A percentile compares a stretch with the other conserved stretches of the same genome.
Evolutionary conservation across 768 basidiomycete species (phyloP).

Genomic region (Hysterangium stoloniferum): DNA sequence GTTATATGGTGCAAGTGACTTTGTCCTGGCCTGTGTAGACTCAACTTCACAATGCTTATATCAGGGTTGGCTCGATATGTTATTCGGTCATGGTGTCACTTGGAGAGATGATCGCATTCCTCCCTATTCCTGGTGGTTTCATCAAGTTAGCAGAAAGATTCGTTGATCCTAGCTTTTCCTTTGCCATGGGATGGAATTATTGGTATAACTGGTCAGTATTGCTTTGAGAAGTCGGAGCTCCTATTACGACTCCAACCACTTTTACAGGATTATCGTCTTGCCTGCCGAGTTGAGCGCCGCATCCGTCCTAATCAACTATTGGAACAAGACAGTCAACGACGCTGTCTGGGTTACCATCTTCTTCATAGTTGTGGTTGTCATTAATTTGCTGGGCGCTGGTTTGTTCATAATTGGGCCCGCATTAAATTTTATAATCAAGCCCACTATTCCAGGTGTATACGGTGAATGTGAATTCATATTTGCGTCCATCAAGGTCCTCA

Average conservation of each 20-base stretch:
- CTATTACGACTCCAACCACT: conserved; percentile 9
- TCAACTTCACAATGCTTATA: not conserved
- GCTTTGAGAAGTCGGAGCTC: not conserved
- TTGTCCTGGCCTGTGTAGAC: conserved; percentile 8
- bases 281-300: conserved; percentile 75
- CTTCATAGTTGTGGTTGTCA: conserved; percentile 25
- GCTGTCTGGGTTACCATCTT: conserved; percentile 25
- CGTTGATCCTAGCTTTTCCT: conserved; percentile 67
- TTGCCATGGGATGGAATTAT: conserved; percentile 41
- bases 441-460: conserved; percentile 21
- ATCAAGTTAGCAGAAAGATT: conserved; percentile 79
- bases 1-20: conserved; percentile 36
- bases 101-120: conserved; percentile 69
- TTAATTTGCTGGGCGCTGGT: conserved; percentile 31
- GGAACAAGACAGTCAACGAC: conserved; percentile 39
- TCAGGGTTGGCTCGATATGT: conserved; percentile 53
- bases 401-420: conserved; percentile 23
- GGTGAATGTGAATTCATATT: conserved; percentile 69
- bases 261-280: conserved; percentile 40
- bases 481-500: conserved; percentile 89
- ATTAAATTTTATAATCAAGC: not conserved
- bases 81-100: conserved; percentile 56
- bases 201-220: conserved; percentile 21
- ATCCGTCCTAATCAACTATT: conserved; percentile 60
- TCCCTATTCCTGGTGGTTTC: conserved; percentile 75